These are phyloP conservation scores for Chlorencoelia australis DNA, from an alignment of 2,329 filamentous ascomycete genomes.

Conservation along the genomic window DNA sequence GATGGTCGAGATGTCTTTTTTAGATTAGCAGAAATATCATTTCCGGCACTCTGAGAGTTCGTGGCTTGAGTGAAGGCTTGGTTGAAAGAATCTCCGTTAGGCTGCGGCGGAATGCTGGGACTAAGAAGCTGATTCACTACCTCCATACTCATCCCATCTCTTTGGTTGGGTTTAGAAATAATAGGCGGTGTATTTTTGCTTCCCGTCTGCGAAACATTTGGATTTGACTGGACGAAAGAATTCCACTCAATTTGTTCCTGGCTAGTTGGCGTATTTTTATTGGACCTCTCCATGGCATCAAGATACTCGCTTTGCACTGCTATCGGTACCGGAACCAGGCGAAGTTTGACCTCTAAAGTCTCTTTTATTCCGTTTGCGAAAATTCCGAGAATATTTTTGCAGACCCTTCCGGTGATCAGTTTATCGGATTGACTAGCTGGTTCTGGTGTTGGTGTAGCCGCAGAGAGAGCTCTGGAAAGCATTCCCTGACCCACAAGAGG, in stretches of 20 bases:
- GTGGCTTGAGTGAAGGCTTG: slow-evolving; percentile 12
- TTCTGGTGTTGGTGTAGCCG: slow-evolving; percentile 44
- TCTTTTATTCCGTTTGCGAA: slow-evolving; percentile 78
- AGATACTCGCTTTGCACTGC: slow-evolving; percentile 48
- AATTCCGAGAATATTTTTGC: slow-evolving; percentile 72
- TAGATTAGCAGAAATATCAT: slow-evolving; percentile 7
- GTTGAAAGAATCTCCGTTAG: slow-evolving; percentile 12
- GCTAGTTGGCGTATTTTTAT: slow-evolving; percentile 44
- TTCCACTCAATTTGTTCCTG: slow-evolving; percentile 70
- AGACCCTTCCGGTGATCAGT: slow-evolving; percentile 81
- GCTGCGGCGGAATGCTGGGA: slow-evolving; percentile 11
- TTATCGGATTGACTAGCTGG: slow-evolving; percentile 50
- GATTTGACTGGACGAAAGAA: slow-evolving; percentile 64
- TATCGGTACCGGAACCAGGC: slow-evolving; percentile 63
- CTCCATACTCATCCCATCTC: slow-evolving; percentile 26
- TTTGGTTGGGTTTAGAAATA: slow-evolving; percentile 7
- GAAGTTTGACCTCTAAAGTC: slow-evolving; percentile 86
- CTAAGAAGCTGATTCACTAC: slow-evolving; percentile 32
- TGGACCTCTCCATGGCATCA: slow-evolving; percentile 50
- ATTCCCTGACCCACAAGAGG: slow-evolving; percentile 93
- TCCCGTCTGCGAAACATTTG: slow-evolving; percentile 34
- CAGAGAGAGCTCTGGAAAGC: slow-evolving; percentile 67
- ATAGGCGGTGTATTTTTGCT: slow-evolving; percentile 14
- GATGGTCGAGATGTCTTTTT: slow-evolving; percentile 21
- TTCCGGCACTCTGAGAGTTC: slow-evolving; percentile 9